Conservation (phyloP, 2,329 filamentous ascomycete species). For the Apiospora malaysiana region DNA sequence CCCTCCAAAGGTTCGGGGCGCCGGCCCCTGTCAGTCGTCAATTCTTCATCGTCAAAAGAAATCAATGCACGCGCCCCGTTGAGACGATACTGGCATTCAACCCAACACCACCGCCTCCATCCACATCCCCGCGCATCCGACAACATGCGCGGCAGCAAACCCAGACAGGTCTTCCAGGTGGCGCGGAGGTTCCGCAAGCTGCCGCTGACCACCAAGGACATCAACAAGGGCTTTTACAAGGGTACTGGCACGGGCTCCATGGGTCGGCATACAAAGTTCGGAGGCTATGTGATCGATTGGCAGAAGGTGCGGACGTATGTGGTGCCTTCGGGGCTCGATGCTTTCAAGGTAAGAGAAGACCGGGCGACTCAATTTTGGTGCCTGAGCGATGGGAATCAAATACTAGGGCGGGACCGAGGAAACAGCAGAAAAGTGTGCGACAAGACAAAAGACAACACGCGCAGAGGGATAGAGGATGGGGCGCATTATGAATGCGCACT, state of each 20-base stretch:
- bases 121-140: not conserved
- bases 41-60: conserved; percentile 5
- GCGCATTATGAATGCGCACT: not conserved
- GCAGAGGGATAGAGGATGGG: not conserved
- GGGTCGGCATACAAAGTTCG: conserved; percentile 83
- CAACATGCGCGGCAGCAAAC: conserved; percentile 32
- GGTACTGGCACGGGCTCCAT: conserved; percentile 88
- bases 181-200: conserved; percentile 74
- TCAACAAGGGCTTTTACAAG: conserved; percentile 96
- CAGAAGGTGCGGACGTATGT: conserved; percentile 89
- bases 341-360: conserved; percentile 69
- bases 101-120: not conserved
- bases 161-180: conserved; percentile 64
- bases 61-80: not conserved
- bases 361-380: too few relatives aligned
- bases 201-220: conserved; percentile 88
- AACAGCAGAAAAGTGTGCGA: not conserved
- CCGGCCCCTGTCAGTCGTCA: conserved; percentile 3
- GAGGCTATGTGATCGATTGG: conserved; percentile 85
- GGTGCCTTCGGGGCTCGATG: conserved; percentile 71
- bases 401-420: too few relatives aligned
- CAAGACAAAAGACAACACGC: not conserved
- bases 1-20: not conserved
- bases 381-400: too few relatives aligned
- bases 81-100: not conserved